These are phyloP conservation scores for Piedraia hortae DNA, from an alignment of 2,329 filamentous ascomycete genomes.

Conservation along the genomic window DNA sequence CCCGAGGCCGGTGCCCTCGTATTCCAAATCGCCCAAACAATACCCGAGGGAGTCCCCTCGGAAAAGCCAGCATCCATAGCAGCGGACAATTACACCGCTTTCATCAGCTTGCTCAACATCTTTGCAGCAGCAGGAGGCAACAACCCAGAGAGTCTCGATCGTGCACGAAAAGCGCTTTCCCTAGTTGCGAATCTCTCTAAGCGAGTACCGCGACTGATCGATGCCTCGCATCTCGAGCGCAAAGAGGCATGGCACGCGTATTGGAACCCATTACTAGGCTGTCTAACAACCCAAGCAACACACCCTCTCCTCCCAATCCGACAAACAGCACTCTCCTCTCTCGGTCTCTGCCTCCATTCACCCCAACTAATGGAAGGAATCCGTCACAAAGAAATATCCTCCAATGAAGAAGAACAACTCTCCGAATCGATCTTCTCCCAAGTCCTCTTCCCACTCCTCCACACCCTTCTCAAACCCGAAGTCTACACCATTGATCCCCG, in stretches of 20 bases:
- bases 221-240: slow-evolving; percentile 65
- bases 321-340: slow-evolving; percentile 57
- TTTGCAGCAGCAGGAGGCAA: slow-evolving; percentile 64
- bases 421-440: slow-evolving; percentile 91
- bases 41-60: slow-evolving; percentile 43
- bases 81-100: slow-evolving; percentile 83
- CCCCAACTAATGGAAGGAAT: slow-evolving; percentile 57
- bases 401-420: slow-evolving; percentile 46
- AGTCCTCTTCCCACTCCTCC: slow-evolving; percentile 75
- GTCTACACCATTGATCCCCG: slow-evolving; percentile 72
- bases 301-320: slow-evolving; percentile 87
- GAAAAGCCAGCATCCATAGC: slow-evolving; percentile 74
- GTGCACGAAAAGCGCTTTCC: slow-evolving; percentile 55
- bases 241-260: slow-evolving; percentile 74
- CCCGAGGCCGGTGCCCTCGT: slow-evolving; percentile 46
- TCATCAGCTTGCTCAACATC: slow-evolving; percentile 58
- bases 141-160: slow-evolving; percentile 43
- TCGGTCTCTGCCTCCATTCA: slow-evolving; percentile 67
- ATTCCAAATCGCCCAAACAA: slow-evolving; percentile 62
- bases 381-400: too few relatives aligned
- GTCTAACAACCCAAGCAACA: slow-evolving; percentile 66
- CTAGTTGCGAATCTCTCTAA: slow-evolving; percentile 59
- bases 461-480: slow-evolving; percentile 71
- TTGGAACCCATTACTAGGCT: slow-evolving; percentile 84
- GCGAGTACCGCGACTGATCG: slow-evolving; percentile 63